Evolutionary conservation across 83 land plant genomes (phyloP).

Genomic region (Isoetes engelmannii): DNA sequence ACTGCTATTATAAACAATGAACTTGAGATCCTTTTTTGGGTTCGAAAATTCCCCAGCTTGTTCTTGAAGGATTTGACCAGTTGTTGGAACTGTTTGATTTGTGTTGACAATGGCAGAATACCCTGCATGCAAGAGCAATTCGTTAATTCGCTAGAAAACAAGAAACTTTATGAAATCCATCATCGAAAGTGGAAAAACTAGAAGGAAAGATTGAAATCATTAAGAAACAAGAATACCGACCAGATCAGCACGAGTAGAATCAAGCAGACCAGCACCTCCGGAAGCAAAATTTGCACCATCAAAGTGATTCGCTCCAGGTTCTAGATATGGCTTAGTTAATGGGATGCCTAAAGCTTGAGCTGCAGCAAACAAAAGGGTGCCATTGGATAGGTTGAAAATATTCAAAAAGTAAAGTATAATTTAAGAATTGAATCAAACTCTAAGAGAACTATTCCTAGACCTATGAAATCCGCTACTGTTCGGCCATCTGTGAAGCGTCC

Average conservation of each 20-base stretch:
- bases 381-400: too few relatives aligned
- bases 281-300: constrained; percentile 17
- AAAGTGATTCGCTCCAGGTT: too few relatives aligned
- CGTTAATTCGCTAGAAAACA: too few relatives aligned
- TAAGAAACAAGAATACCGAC: not conserved
- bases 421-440: too few relatives aligned
- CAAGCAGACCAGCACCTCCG: constrained; percentile 12
- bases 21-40: not conserved
- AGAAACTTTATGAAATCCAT: too few relatives aligned
- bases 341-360: too few relatives aligned
- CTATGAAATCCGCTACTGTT: constrained; percentile 12
- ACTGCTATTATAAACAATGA: constrained; percentile 5
- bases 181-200: too few relatives aligned
- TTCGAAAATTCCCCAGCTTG: constrained; percentile 2
- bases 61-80: not conserved
- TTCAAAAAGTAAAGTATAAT: too few relatives aligned
- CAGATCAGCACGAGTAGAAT: constrained; percentile 9
- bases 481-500: constrained; percentile 16
- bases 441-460: too few relatives aligned
- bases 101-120: constrained; percentile 3
- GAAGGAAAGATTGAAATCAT: too few relatives aligned
- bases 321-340: too few relatives aligned
- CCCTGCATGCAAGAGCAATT: not conserved
- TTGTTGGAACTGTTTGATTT: constrained; percentile 6
- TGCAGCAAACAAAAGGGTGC: too few relatives aligned